Conservation (phyloP, 352 stramenopile genomes). For the Phytopythium sindhum region DNA sequence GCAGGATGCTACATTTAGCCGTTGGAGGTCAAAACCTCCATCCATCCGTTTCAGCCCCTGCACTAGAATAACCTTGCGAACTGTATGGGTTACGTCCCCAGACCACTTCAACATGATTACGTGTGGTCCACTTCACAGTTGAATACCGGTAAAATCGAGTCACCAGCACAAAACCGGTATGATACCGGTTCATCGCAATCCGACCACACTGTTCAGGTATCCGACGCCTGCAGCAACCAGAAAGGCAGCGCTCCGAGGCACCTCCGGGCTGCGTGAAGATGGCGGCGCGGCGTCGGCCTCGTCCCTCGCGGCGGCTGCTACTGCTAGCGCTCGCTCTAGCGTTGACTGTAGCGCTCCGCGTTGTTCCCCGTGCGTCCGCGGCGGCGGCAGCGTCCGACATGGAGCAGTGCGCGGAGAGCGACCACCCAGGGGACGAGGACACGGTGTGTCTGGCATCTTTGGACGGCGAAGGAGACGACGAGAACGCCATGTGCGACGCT, state of each 20-base stretch:
- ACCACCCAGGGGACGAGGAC: not conserved
- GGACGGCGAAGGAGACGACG: slow-evolving; percentile 1
- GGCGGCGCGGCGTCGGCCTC: not conserved
- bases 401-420: slow-evolving; percentile 7
- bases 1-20: not conserved
- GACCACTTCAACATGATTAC: not conserved
- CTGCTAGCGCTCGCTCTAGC: not conserved
- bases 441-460: slow-evolving; percentile 3
- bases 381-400: not conserved
- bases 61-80: not conserved
- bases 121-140: not conserved
- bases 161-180: too few relatives aligned
- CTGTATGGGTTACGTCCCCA: not conserved
- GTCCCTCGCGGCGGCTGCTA: not conserved
- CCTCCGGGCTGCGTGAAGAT: not conserved
- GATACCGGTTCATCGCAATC: not conserved
- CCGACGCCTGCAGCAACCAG: not conserved
- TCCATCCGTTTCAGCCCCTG: not conserved
- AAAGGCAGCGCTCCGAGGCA: not conserved
- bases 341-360: not conserved
- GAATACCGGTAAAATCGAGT: not conserved
- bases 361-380: not conserved
- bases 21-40: not conserved
- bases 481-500: slow-evolving; percentile 4
- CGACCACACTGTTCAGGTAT: not conserved